These are phyloP conservation scores for Nannochloris sp. DNA, from an alignment of 139 green algal genomes.

Conservation along the genomic window DNA sequence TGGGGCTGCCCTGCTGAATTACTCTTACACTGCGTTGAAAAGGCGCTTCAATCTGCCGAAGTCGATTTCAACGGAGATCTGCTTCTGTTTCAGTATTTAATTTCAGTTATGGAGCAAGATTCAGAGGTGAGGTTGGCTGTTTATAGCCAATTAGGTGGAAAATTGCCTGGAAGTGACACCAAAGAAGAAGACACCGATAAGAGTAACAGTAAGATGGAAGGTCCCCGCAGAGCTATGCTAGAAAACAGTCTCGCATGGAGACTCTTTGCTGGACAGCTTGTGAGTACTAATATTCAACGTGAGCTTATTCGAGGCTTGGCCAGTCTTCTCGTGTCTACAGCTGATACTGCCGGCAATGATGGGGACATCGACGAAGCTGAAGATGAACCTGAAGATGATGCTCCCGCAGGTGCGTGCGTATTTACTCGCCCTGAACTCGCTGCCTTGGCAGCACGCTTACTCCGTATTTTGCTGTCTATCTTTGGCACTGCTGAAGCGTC, in stretches of 20 bases:
- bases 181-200: not conserved
- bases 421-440: slow-evolving; percentile 18
- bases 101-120: slow-evolving; percentile 19
- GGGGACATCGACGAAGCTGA: slow-evolving; percentile 14
- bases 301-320: not conserved
- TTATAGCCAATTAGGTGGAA: not conserved
- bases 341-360: not conserved
- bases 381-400: not conserved
- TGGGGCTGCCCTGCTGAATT: not conserved
- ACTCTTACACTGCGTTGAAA: not conserved
- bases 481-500: slow-evolving; percentile 22
- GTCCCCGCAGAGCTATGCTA: slow-evolving; percentile 3
- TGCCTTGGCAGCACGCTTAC: slow-evolving; percentile 8
- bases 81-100: slow-evolving; percentile 28
- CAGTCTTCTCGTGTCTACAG: not conserved
- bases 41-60: not conserved
- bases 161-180: not conserved
- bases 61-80: slow-evolving; percentile 27
- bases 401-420: slow-evolving; percentile 10
- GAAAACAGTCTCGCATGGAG: slow-evolving; percentile 18
- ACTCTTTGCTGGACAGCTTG: not conserved
- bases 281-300: not conserved
- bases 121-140: slow-evolving; percentile 1
- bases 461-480: slow-evolving; percentile 23
- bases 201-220: not conserved